These are phyloP conservation scores for Vinca minor DNA, from an alignment of 257 asterid genomes.

Conservation along the genomic window DNA sequence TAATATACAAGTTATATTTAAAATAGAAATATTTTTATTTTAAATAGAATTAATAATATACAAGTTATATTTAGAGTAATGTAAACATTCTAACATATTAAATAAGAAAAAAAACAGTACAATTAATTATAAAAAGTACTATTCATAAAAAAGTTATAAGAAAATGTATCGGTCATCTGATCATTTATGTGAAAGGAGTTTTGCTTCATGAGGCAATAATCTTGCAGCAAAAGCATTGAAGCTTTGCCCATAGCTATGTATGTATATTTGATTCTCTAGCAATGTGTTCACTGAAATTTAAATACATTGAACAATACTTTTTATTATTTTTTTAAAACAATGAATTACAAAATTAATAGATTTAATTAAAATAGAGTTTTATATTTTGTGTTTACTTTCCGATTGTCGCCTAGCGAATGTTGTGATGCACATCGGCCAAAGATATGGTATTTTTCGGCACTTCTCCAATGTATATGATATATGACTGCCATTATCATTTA, in stretches of 20 bases:
- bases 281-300: slow-evolving; percentile 33
- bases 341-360: not conserved
- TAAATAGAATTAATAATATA: too few relatives aligned
- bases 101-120: too few relatives aligned
- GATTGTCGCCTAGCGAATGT: slow-evolving; percentile 40
- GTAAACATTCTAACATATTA: too few relatives aligned
- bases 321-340: not conserved
- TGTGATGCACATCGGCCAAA: slow-evolving; percentile 33
- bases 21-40: too few relatives aligned
- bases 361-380: not conserved
- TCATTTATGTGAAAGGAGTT: slow-evolving; percentile 31
- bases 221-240: slow-evolving; percentile 73
- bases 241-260: slow-evolving; percentile 56
- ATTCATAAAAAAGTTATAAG: too few relatives aligned
- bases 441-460: slow-evolving; percentile 27
- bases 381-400: slow-evolving; percentile 47
- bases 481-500: slow-evolving; percentile 30
- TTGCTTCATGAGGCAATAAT: slow-evolving; percentile 57
- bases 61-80: too few relatives aligned
- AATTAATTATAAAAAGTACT: too few relatives aligned
- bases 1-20: too few relatives aligned
- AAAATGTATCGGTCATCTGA: too few relatives aligned
- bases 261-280: slow-evolving; percentile 51
- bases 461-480: slow-evolving; percentile 84
- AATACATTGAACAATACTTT: too few relatives aligned